Conservation (phyloP, 768 basidiomycete species). For the Tylopilus sp. region DNA sequence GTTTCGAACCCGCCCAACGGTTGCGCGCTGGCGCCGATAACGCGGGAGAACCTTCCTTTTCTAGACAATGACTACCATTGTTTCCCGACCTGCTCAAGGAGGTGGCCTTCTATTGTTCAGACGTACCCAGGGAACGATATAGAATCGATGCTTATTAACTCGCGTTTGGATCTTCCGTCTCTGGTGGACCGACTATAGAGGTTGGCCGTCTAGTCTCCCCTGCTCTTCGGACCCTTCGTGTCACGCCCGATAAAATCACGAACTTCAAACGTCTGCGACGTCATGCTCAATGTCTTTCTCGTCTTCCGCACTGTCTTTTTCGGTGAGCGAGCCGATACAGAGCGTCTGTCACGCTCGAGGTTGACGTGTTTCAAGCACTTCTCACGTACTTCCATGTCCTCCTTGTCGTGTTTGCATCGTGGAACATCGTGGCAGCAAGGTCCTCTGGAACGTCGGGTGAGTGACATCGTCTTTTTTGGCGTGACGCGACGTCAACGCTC, state of each 20-base stretch:
- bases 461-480: conserved; percentile 5
- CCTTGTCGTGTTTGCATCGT: conserved; percentile 52
- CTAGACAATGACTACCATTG: conserved; percentile 16
- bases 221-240: neutral
- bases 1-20: neutral
- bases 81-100: neutral
- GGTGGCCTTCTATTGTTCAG: conserved; percentile 13
- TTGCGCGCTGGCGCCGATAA: neutral
- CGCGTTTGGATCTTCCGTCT: conserved; percentile 12
- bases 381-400: conserved; percentile 51
- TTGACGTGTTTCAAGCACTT: conserved; percentile 30
- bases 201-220: conserved; percentile 10
- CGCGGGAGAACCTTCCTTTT: conserved; percentile 25
- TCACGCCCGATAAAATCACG: conserved; percentile 8
- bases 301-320: conserved; percentile 55
- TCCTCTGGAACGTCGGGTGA: conserved; percentile 37
- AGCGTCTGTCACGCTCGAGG: neutral
- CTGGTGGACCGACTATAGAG: conserved; percentile 19
- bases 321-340: conserved; percentile 37
- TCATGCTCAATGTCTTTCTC: conserved; percentile 52
- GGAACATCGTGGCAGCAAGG: conserved; percentile 47
- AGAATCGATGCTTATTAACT: conserved; percentile 13
- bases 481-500: neutral
- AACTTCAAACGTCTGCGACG: conserved; percentile 9
- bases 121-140: conserved; percentile 2